Evolutionary conservation across 1,284 basidiomycete genomes (phyloP).

Genomic region (Ceratobasidium theobromae): DNA sequence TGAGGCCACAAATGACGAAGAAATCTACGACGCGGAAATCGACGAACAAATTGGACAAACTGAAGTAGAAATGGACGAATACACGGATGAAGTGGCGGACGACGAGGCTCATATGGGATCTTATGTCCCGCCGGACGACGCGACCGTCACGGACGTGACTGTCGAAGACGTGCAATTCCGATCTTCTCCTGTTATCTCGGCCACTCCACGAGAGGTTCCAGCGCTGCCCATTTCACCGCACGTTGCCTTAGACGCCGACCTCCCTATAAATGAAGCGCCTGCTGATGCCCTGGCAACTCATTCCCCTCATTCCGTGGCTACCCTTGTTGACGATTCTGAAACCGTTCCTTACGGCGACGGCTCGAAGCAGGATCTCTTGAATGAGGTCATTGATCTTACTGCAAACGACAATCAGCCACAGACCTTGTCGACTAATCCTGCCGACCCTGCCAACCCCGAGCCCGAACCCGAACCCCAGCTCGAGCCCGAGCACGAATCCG

Average conservation of each 20-base stretch:
- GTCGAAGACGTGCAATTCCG: conserved; percentile 19
- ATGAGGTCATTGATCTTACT: conserved; percentile 26
- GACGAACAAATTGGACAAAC: conserved; percentile 19
- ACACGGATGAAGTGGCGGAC: conserved; percentile 20
- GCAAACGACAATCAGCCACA: not conserved
- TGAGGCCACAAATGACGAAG: conserved; percentile 7
- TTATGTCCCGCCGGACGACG: conserved; percentile 1
- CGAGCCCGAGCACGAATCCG: not conserved
- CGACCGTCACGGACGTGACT: conserved; percentile 6
- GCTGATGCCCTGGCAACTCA: not conserved
- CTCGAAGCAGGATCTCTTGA: not conserved
- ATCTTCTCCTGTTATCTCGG: conserved; percentile 1
- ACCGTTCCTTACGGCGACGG: not conserved
- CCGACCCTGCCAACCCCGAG: not conserved
- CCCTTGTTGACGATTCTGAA: conserved; percentile 23
- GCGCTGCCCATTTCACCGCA: conserved; percentile 21
- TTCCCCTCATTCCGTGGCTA: conserved; percentile 25
- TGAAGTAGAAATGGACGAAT: conserved; percentile 25
- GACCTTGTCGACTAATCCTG: not conserved
- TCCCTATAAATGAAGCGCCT: conserved; percentile 16
- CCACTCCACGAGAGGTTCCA: conserved; percentile 2
- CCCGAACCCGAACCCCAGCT: not conserved
- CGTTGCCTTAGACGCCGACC: conserved; percentile 4
- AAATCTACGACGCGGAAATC: conserved; percentile 27
- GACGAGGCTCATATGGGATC: conserved; percentile 25